Percentiles rank a stretch among this genome's conserved stretches.
These are phyloP conservation scores for Malassezia obtusa DNA, from an alignment of 1,284 basidiomycete species.

Conservation along the genomic window DNA sequence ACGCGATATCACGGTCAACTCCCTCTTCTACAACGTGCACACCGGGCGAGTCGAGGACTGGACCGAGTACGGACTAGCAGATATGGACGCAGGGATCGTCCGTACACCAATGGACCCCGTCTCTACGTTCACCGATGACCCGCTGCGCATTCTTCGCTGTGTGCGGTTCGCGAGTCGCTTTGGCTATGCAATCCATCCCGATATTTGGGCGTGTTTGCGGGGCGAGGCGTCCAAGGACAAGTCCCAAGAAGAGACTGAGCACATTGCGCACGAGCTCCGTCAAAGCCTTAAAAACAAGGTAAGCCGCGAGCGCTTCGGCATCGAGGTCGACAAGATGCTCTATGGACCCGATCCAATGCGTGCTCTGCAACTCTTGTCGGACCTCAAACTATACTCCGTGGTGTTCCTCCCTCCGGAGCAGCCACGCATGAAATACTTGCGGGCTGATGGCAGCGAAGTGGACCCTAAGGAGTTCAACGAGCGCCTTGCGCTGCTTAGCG, in stretches of 20 bases:
- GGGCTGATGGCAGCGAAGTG: background rate
- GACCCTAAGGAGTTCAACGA: constrained; percentile 4
- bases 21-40: constrained; percentile 93
- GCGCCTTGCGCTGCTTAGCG: constrained; percentile 7
- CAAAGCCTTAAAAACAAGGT: constrained; percentile 38
- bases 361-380: constrained; percentile 29
- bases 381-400: constrained; percentile 30
- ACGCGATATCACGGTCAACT: constrained; percentile 89
- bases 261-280: constrained; percentile 52
- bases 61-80: constrained; percentile 72
- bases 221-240: constrained; percentile 9
- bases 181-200: constrained; percentile 67
- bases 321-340: constrained; percentile 49
- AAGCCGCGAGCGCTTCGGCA: constrained; percentile 45
- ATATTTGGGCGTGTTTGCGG: constrained; percentile 52
- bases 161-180: constrained; percentile 85
- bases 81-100: constrained; percentile 69
- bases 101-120: constrained; percentile 78
- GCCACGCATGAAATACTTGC: background rate
- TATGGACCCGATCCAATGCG: constrained; percentile 34
- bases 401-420: constrained; percentile 28
- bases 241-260: constrained; percentile 3
- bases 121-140: constrained; percentile 89
- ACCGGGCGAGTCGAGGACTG: constrained; percentile 77
- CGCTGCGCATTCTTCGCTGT: constrained; percentile 78